phyloP scores from a whole-genome alignment of 768 basidiomycete species.

The Auricularia heimuer region DNA sequence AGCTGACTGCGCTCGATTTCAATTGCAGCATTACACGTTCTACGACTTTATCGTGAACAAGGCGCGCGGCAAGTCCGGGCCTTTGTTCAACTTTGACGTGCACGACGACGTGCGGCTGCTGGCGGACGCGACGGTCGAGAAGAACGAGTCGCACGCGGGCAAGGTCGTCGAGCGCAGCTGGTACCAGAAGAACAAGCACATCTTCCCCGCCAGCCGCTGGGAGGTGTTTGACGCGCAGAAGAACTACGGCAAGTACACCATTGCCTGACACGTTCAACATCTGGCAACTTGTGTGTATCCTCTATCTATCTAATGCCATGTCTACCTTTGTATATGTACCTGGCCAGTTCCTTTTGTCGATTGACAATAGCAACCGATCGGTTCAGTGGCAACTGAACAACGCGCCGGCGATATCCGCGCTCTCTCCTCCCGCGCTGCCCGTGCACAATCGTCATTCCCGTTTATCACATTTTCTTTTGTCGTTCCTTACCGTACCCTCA shows the following conservation, averaged over 20 bases:
- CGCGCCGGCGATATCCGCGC: background rate
- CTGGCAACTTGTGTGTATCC: too few species aligned
- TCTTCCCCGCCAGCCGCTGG: slow-evolving; percentile 95
- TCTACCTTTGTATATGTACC: background rate
- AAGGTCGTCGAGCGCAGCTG: slow-evolving; percentile 96
- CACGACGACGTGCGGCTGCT: slow-evolving; percentile 95
- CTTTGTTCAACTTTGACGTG: slow-evolving; percentile 96
- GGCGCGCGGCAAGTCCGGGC: slow-evolving; percentile 95
- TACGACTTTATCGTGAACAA: slow-evolving; percentile 99
- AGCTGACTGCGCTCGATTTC: slow-evolving; percentile 1
- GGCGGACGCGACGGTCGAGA: slow-evolving; percentile 91
- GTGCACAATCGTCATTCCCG: background rate
- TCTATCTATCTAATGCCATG: background rate
- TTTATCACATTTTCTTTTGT: background rate
- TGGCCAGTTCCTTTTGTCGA: background rate
- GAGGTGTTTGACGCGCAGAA: slow-evolving; percentile 95
- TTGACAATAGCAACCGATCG: background rate
- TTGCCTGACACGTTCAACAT: slow-evolving; percentile 24
- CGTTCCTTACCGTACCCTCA: background rate
- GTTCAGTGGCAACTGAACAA: background rate
- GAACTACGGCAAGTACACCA: slow-evolving; percentile 87
- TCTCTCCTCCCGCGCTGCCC: background rate
- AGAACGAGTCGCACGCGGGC: slow-evolving; percentile 97
- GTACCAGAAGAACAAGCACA: slow-evolving; percentile 94
- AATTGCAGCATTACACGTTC: slow-evolving; percentile 85